These are phyloP conservation scores for Gossypium raimondii DNA, from an alignment of 345 rosid species.

Conservation along the genomic window DNA sequence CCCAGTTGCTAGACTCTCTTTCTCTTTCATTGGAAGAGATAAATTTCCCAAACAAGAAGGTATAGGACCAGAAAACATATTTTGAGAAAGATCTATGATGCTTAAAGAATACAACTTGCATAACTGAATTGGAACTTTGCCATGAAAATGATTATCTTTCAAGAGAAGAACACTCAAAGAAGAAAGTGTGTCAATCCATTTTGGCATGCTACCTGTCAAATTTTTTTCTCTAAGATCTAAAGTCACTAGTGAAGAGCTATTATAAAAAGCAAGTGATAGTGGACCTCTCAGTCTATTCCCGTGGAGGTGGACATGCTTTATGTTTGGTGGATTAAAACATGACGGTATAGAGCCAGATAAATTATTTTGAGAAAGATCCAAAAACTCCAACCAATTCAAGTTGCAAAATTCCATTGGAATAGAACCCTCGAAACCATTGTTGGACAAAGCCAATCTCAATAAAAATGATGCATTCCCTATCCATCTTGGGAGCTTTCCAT, in stretches of 20 bases:
- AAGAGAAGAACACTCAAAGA: slow-evolving; percentile 20
- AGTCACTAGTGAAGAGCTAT: background rate
- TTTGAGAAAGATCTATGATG: slow-evolving; percentile 14
- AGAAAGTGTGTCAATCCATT: background rate
- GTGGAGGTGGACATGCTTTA: background rate
- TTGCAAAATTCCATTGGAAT: slow-evolving; percentile 14
- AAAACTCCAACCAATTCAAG: accelerated
- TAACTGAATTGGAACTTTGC: slow-evolving; percentile 12
- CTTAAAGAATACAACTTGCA: slow-evolving; percentile 13
- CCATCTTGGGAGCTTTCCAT: slow-evolving; percentile 22
- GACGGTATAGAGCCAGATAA: background rate
- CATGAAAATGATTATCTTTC: slow-evolving; percentile 18
- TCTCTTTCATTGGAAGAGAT: background rate
- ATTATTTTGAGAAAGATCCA: slow-evolving; percentile 22
- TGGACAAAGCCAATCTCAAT: background rate
- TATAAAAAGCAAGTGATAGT: background rate
- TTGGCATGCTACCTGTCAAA: background rate
- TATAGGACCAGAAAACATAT: slow-evolving; percentile 3
- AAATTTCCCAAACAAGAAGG: slow-evolving; percentile 15
- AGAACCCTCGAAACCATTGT: slow-evolving; percentile 16
- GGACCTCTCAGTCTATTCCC: background rate
- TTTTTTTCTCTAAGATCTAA: slow-evolving; percentile 16
- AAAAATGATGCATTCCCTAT: background rate
- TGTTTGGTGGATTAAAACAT: background rate
- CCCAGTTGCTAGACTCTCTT: background rate